A percentile compares a stretch with the other conserved stretches of the same genome.
Conservation (phyloP, 225 moss, liverwort and hornwort genomes). For the Straminergon stramineum region DNA sequence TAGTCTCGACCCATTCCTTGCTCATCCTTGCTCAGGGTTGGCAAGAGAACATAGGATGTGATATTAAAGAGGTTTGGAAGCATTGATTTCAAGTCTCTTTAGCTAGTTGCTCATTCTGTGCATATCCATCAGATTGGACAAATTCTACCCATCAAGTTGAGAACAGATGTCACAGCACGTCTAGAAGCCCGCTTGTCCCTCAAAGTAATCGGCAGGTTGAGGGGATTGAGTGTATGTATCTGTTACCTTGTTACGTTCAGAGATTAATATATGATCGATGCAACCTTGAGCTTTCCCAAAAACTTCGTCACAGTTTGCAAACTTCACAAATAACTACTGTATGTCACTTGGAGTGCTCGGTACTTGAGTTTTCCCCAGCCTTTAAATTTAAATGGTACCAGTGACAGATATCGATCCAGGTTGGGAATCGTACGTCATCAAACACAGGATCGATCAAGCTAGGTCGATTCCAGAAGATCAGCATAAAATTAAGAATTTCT, state of each 20-base stretch:
- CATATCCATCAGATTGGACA: background rate
- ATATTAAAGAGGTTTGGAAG: background rate
- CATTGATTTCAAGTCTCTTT: background rate
- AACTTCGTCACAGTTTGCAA: background rate
- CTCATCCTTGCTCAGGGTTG: background rate
- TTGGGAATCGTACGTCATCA: background rate
- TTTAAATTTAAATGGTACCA: background rate
- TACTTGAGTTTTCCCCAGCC: background rate
- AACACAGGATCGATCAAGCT: background rate
- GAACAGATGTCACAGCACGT: background rate
- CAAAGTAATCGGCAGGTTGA: background rate
- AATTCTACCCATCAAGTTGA: background rate
- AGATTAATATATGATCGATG: background rate
- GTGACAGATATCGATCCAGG: background rate
- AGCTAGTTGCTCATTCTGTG: background rate
- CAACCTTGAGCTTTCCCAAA: background rate
- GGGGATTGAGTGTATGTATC: background rate
- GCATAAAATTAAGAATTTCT: background rate
- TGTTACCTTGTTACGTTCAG: background rate
- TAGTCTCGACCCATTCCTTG: no score
- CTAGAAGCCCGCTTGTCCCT: background rate
- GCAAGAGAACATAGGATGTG: background rate
- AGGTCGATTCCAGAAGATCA: background rate
- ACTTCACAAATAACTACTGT: background rate
- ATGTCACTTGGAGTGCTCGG: background rate